These are phyloP conservation scores for Gnomoniopsis sp. DNA, from an alignment of 2,329 filamentous ascomycete species.

Conservation along the genomic window DNA sequence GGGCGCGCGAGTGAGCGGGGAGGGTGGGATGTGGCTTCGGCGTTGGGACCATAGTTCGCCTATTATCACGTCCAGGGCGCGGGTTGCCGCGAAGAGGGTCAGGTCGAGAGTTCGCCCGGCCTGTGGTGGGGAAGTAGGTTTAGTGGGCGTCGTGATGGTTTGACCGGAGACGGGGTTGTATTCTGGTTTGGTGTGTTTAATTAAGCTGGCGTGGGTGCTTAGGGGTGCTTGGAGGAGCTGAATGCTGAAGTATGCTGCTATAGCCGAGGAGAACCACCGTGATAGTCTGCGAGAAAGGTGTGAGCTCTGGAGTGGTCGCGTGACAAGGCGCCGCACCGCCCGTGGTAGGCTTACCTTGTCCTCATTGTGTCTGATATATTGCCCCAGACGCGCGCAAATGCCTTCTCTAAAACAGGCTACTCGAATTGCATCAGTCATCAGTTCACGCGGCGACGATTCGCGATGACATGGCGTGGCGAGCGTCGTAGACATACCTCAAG, in stretches of 20 bases:
- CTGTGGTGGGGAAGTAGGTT: slow-evolving; percentile 14
- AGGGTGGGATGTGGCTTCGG: slow-evolving; percentile 37
- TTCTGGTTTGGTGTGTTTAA: slow-evolving; percentile 29
- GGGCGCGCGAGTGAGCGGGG: slow-evolving; percentile 20
- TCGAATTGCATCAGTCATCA: background rate
- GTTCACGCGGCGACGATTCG: too few species aligned
- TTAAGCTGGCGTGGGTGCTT: slow-evolving; percentile 27
- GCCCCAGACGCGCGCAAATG: background rate
- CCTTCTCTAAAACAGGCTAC: slow-evolving; percentile 10
- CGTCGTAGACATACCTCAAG: slow-evolving; percentile 50
- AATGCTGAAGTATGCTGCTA: slow-evolving; percentile 56
- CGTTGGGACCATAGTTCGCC: slow-evolving; percentile 61
- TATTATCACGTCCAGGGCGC: slow-evolving; percentile 69
- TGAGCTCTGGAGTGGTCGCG: slow-evolving; percentile 33
- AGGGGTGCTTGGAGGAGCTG: slow-evolving; percentile 49
- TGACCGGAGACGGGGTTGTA: slow-evolving; percentile 13
- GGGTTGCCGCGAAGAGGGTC: slow-evolving; percentile 71
- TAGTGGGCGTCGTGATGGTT: background rate
- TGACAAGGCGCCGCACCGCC: background rate
- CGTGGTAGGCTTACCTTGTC: slow-evolving; percentile 28
- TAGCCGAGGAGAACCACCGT: slow-evolving; percentile 55
- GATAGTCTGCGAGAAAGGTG: too few species aligned
- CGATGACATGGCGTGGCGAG: background rate
- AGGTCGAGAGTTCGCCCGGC: slow-evolving; percentile 78
- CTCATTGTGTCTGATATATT: background rate